A percentile compares a stretch with the other conserved stretches of the same genome.
Evolutionary conservation across 2,329 filamentous ascomycete genomes (phyloP).

Genomic region (Talaromyces marneffei): DNA sequence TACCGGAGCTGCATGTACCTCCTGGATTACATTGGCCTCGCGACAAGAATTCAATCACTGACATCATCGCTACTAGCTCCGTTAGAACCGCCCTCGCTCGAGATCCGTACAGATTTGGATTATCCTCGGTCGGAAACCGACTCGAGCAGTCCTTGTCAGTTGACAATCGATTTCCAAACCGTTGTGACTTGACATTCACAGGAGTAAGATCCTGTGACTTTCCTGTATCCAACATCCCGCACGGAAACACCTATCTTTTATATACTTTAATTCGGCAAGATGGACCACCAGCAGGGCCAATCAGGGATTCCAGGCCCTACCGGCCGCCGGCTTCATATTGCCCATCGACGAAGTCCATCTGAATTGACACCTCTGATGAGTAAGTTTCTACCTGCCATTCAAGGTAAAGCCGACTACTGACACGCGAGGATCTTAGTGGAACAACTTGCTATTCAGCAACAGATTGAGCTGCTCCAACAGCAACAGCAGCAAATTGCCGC

Average conservation of each 20-base stretch:
- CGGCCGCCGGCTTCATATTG: conserved; percentile 91
- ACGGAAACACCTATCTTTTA: conserved; percentile 2
- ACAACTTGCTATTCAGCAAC: conserved; percentile 94
- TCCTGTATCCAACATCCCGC: neutral
- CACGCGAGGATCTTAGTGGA: conserved; percentile 61
- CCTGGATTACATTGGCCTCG: neutral
- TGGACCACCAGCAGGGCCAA: conserved; percentile 63
- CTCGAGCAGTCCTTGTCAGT: conserved; percentile 22
- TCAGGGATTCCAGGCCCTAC: conserved; percentile 59
- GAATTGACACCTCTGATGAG: conserved; percentile 97
- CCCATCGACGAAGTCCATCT: conserved; percentile 92
- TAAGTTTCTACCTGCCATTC: conserved; percentile 55
- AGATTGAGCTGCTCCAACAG: conserved; percentile 94
- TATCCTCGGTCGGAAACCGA: conserved; percentile 24
- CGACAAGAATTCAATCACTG: neutral
- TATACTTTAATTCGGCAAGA: conserved; percentile 30
- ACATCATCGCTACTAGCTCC: neutral
- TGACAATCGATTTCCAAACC: conserved; percentile 18
- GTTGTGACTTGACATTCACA: neutral
- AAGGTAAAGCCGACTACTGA: conserved; percentile 35
- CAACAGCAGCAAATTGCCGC: conserved; percentile 97
- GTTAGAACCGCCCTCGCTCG: neutral
- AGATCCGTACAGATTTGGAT: neutral
- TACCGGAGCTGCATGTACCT: neutral
- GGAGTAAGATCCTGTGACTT: neutral